Evolutionary conservation across 1,284 basidiomycete genomes (phyloP), one percentile per base, ranked within the genome.

Genomic region (Tetrapyrgos nigripes): DNA sequence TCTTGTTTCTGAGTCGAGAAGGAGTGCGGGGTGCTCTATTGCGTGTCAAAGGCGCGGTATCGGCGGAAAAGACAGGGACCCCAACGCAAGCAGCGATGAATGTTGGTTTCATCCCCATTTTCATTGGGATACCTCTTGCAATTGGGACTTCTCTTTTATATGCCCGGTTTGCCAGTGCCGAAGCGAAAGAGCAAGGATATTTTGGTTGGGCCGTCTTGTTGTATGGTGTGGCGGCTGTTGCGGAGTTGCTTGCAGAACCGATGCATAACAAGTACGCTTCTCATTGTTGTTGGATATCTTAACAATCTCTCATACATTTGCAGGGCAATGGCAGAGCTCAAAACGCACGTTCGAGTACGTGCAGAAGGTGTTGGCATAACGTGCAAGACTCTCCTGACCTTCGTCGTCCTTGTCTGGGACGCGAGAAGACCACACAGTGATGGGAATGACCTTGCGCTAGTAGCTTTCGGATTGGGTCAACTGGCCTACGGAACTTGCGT

Each of bases 1-100:
- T 97, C 66, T 82, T 99, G 37, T 97, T 98, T 71, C 82, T 98
- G 6, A 91, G 92, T 28, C 82, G 97, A 10, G 97, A 99, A 73
- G 96, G 96, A 3, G 85, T 98, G 10, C 83, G 96, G 35, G 93
- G 91, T 71, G 89, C 92, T 5, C 82, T 97, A 1, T 79, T 96
- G 27, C 76, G 81, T 47, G 73, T 71, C 50, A 69, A 69, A 31
- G 14, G 48, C 35, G 19, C 4, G 37, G 49, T 50, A 29, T 57
- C 61, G 37, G 61, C 53, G 52, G 48, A 60, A 53, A 65, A 44
- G 45, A 55, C 51, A 47, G 61, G 46, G 33, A 49, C 8, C 5
- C 24, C 33, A 48, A 51, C 26, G 14, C 47, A 54, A 33, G 56
- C 62, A 33, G 69, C 72, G 31, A 73, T 73, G 63, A 88, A 89